These are phyloP conservation scores for Oidiodendron maius DNA, from an alignment of 495 filamentous ascomycete species.

Conservation along the genomic window DNA sequence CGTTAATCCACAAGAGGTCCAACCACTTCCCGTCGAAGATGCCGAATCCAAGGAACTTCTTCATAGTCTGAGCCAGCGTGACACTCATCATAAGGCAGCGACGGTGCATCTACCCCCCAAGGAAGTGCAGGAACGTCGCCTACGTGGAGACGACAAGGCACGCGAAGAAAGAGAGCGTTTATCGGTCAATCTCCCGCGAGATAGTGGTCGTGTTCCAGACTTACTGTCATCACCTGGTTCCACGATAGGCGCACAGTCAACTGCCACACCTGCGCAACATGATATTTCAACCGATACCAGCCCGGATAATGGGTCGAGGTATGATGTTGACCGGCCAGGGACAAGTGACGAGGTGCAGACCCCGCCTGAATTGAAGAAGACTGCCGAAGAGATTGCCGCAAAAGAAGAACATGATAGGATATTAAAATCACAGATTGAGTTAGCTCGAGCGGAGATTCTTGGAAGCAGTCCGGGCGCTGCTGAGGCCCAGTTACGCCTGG, in stretches of 20 bases:
- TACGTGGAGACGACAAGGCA: constrained; percentile 21
- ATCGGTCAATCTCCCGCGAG: constrained; percentile 15
- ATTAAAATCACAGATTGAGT: constrained; percentile 29
- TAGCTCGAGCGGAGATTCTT: constrained; percentile 27
- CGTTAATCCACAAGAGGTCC: constrained; percentile 19
- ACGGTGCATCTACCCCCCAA: constrained; percentile 20
- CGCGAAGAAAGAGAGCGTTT: constrained; percentile 11
- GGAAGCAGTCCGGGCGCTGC: constrained; percentile 24
- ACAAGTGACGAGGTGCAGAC: constrained; percentile 14
- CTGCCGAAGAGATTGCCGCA: constrained; percentile 24
- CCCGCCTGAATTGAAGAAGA: constrained; percentile 23
- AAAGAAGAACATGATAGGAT: constrained; percentile 33
- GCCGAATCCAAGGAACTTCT: constrained; percentile 14
- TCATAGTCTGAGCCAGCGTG: constrained; percentile 15
- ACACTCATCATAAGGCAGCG: constrained; percentile 15
- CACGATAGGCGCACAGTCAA: constrained; percentile 31
- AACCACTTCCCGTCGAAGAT: constrained; percentile 21
- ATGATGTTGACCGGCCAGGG: constrained; percentile 22
- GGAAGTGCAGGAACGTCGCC: constrained; percentile 17
- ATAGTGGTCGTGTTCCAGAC: constrained; percentile 19
- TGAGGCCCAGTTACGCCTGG: constrained; percentile 26
- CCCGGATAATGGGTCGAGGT: constrained; percentile 45
- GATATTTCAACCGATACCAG: constrained; percentile 44
- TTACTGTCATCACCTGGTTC: constrained; percentile 38
- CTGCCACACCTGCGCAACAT: constrained; percentile 33